A percentile compares a stretch with the other conserved stretches of the same genome.
Evolutionary conservation across 208 protist species (phyloP).

Genomic region (Leishmania arabica): DNA sequence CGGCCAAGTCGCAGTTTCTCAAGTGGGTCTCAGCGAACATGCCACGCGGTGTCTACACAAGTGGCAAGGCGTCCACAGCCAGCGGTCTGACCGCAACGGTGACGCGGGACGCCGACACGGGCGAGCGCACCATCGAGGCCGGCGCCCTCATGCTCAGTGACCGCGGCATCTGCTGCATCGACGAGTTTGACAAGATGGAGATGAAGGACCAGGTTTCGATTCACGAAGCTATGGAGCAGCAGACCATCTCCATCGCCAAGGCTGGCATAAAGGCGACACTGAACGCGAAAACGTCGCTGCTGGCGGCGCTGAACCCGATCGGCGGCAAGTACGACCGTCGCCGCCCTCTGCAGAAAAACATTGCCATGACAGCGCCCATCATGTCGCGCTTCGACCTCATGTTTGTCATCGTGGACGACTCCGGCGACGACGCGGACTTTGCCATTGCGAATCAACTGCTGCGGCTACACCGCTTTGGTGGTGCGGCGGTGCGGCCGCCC

Average conservation of each 20-base stretch:
- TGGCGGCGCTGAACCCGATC: slow-evolving; percentile 99
- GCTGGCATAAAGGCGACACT: slow-evolving; percentile 98
- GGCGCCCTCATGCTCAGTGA: slow-evolving; percentile 99
- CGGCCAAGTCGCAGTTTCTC: slow-evolving; percentile 99
- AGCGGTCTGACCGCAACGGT: slow-evolving; percentile 98
- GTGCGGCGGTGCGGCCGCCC: slow-evolving; percentile 61
- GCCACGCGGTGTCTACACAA: slow-evolving; percentile 98
- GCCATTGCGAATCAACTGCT: slow-evolving; percentile 98
- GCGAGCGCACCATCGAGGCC: slow-evolving; percentile 99
- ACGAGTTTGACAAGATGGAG: slow-evolving; percentile 99
- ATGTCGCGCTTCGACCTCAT: slow-evolving; percentile 99
- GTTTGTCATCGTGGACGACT: slow-evolving; percentile 99
- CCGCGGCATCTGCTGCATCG: slow-evolving; percentile 99
- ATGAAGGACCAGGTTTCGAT: slow-evolving; percentile 99
- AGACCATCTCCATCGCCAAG: slow-evolving; percentile 99
- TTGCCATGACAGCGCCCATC: slow-evolving; percentile 96
- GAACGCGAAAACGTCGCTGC: slow-evolving; percentile 98
- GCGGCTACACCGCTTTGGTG: slow-evolving; percentile 90
- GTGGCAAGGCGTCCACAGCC: slow-evolving; percentile 97
- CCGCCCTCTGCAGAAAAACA: slow-evolving; percentile 94
- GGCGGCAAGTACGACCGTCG: slow-evolving; percentile 95
- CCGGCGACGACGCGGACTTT: slow-evolving; percentile 95
- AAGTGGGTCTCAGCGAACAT: slow-evolving; percentile 97
- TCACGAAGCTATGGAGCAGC: slow-evolving; percentile 99
- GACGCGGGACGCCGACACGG: slow-evolving; percentile 97